phyloP scores from a whole-genome alignment of 148 eudicot genomes.

The Camellia lanceoleosa region DNA sequence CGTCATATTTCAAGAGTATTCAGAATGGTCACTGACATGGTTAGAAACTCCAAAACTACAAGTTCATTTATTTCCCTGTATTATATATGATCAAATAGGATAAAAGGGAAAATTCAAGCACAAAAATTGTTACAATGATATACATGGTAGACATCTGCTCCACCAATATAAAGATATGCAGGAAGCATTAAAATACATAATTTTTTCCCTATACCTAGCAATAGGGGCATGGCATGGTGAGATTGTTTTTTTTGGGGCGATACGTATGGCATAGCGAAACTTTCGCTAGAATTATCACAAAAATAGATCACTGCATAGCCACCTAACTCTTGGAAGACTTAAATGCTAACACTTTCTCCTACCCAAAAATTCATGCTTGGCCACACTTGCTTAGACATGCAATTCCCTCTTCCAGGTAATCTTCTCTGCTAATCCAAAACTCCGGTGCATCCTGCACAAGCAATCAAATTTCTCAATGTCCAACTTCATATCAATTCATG shows the following conservation, averaged over 20 bases:
- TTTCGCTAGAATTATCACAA: background rate
- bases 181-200: constrained; percentile 10
- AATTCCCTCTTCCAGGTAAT: constrained; percentile 94
- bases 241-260: too few species aligned
- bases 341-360: background rate
- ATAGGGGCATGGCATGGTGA: background rate
- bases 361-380: constrained; percentile 39
- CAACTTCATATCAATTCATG: background rate
- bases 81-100: background rate
- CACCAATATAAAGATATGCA: background rate
- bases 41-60: background rate
- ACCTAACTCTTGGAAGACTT: constrained; percentile 7
- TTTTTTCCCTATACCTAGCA: background rate
- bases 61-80: background rate
- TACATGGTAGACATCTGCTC: background rate
- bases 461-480: background rate
- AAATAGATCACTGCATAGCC: background rate
- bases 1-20: background rate
- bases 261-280: background rate
- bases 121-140: background rate
- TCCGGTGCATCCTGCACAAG: constrained; percentile 92
- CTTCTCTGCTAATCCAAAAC: constrained; percentile 92
- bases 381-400: constrained; percentile 89
- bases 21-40: background rate
- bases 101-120: background rate